Conservation (phyloP, 495 filamentous ascomycete species). For the Pseudevernia furfuracea region DNA sequence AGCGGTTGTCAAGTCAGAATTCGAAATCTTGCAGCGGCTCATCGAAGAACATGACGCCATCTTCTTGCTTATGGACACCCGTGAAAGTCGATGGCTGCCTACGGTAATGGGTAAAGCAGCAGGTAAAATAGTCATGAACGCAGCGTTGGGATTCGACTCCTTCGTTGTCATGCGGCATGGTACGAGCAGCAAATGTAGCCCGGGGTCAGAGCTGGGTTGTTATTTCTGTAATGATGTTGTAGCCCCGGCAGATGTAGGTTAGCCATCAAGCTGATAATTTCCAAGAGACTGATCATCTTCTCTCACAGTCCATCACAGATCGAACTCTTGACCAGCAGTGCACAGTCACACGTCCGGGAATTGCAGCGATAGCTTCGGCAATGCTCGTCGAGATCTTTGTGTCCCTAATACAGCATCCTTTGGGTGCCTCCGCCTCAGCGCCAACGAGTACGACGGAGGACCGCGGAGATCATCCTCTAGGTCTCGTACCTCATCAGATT, state of each 20-base stretch:
- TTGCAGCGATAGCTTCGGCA: constrained; percentile 85
- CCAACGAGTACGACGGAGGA: constrained; percentile 37
- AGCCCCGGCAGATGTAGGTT: constrained; percentile 81
- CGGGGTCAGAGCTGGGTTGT: constrained; percentile 65
- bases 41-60: constrained; percentile 86
- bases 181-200: constrained; percentile 36
- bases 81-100: constrained; percentile 93
- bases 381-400: constrained; percentile 86
- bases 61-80: constrained; percentile 92
- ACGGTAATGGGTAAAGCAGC: constrained; percentile 92
- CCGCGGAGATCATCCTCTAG: constrained; percentile 67
- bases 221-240: constrained; percentile 99
- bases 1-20: constrained; percentile 58
- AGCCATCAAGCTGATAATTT: background rate
- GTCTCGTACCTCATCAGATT: constrained; percentile 85
- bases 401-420: constrained; percentile 79
- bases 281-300: constrained; percentile 35
- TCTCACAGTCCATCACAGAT: constrained; percentile 73
- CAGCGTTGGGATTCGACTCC: constrained; percentile 90
- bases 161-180: constrained; percentile 98
- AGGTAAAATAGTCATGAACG: constrained; percentile 93
- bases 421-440: constrained; percentile 54
- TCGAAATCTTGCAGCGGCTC: constrained; percentile 61
- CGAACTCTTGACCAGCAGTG: constrained; percentile 96
- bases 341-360: constrained; percentile 89